phyloP scores from a whole-genome alignment of 441 rosid genomes.

The Gossypium schwendimanii region DNA sequence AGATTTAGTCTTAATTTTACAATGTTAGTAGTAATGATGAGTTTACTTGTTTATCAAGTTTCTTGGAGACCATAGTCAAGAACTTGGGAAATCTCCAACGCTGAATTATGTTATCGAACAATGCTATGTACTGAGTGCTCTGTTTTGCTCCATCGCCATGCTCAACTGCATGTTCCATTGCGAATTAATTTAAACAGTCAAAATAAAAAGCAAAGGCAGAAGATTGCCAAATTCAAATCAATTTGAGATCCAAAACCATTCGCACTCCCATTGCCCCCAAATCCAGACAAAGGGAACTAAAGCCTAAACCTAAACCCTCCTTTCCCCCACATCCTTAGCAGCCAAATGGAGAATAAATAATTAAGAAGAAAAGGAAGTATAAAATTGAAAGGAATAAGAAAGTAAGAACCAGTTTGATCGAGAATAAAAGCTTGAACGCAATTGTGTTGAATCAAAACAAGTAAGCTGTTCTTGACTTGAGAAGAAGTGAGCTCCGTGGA shows the following conservation, averaged over 20 bases:
- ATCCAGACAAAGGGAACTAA: neutral
- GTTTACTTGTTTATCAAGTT: constrained; percentile 44
- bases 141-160: constrained; percentile 38
- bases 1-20: neutral
- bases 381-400: neutral
- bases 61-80: constrained; percentile 30
- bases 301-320: neutral
- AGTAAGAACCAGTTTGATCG: constrained; percentile 36
- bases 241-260: neutral
- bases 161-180: constrained; percentile 30
- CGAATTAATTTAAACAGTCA: neutral
- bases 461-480: constrained; percentile 59
- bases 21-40: constrained; percentile 8
- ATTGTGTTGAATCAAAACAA: constrained; percentile 77
- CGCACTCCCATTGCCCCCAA: neutral
- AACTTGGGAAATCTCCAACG: constrained; percentile 70
- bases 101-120: constrained; percentile 63
- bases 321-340: neutral
- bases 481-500: constrained; percentile 31
- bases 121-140: constrained; percentile 43
- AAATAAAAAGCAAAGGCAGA: neutral
- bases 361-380: neutral
- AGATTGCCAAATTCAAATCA: neutral
- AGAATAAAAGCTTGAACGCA: constrained; percentile 68
- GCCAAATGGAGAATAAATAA: neutral